These are phyloP conservation scores for Penicillium nucicola DNA, from an alignment of 495 filamentous ascomycete species.

Conservation along the genomic window DNA sequence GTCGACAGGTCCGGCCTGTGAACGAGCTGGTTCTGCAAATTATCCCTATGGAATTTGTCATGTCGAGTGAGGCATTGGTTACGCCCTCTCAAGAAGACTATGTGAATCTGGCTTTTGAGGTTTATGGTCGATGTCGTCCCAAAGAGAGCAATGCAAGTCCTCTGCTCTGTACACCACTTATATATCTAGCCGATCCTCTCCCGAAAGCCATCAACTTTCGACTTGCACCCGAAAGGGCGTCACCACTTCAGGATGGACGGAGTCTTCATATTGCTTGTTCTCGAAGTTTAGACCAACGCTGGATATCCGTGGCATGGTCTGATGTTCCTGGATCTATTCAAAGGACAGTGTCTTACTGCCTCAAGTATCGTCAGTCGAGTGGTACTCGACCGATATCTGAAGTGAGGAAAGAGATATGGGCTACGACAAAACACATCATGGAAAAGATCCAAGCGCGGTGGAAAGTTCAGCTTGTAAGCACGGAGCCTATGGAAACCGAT, in stretches of 20 bases:
- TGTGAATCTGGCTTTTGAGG: constrained; percentile 69
- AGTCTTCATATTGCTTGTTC: constrained; percentile 87
- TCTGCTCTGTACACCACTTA: constrained; percentile 59
- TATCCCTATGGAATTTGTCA: constrained; percentile 68
- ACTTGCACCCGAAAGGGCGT: constrained; percentile 51
- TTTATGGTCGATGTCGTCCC: constrained; percentile 78
- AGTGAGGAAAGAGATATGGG: constrained; percentile 79
- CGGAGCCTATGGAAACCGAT: constrained; percentile 66
- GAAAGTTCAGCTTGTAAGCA: constrained; percentile 75
- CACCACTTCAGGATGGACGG: constrained; percentile 77
- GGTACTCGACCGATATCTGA: constrained; percentile 56
- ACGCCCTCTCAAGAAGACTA: constrained; percentile 67
- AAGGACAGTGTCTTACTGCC: constrained; percentile 73
- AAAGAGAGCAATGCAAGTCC: constrained; percentile 40
- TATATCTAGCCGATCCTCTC: constrained; percentile 69
- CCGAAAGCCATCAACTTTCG: constrained; percentile 79
- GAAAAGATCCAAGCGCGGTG: constrained; percentile 68
- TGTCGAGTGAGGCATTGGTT: constrained; percentile 60
- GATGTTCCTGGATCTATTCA: constrained; percentile 78
- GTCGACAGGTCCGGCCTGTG: constrained; percentile 45
- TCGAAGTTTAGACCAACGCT: constrained; percentile 75
- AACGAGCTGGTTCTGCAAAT: constrained; percentile 83
- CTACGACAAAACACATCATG: constrained; percentile 74
- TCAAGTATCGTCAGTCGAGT: constrained; percentile 60
- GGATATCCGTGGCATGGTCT: constrained; percentile 91